A percentile compares a stretch with the other conserved stretches of the same genome.
phyloP scores from a whole-genome alignment of 176 grass and related monocot genomes.

The Aegilops sharonensis region DNA sequence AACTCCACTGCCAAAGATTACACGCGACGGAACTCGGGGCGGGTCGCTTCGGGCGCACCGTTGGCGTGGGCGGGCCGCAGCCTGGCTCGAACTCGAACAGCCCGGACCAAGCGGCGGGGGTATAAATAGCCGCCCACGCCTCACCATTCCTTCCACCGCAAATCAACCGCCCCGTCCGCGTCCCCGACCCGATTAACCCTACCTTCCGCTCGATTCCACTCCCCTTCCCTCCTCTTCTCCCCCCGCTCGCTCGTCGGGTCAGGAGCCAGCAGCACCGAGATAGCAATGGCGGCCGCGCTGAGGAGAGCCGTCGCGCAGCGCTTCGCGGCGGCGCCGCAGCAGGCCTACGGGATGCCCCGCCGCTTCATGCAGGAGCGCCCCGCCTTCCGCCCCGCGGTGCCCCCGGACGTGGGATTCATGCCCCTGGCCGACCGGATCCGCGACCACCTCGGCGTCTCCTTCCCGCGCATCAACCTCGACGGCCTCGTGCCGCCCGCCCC shows the following conservation, averaged over 20 bases:
- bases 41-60: constrained; percentile 5
- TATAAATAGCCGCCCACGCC: constrained; percentile 35
- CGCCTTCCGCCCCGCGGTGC: constrained; percentile 57
- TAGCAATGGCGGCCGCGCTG: constrained; percentile 69
- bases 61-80: not conserved
- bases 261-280: not conserved
- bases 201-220: not conserved
- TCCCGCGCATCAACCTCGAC: constrained; percentile 75
- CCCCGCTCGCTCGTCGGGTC: not conserved
- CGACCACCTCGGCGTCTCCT: constrained; percentile 46
- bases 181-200: not conserved
- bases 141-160: not conserved
- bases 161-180: not conserved
- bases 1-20: too few relatives aligned
- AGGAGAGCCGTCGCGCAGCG: constrained; percentile 55
- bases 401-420: constrained; percentile 47
- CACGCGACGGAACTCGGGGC: too few relatives aligned
- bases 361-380: constrained; percentile 76
- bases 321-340: constrained; percentile 17
- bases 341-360: constrained; percentile 39
- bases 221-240: not conserved
- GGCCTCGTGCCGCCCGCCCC: constrained; percentile 61
- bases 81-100: not conserved
- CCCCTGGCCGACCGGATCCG: constrained; percentile 75
- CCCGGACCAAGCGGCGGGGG: not conserved